These are phyloP conservation scores for Diversispora eburnea DNA, from an alignment of 192 early-diverging fungal species.

Conservation along the genomic window DNA sequence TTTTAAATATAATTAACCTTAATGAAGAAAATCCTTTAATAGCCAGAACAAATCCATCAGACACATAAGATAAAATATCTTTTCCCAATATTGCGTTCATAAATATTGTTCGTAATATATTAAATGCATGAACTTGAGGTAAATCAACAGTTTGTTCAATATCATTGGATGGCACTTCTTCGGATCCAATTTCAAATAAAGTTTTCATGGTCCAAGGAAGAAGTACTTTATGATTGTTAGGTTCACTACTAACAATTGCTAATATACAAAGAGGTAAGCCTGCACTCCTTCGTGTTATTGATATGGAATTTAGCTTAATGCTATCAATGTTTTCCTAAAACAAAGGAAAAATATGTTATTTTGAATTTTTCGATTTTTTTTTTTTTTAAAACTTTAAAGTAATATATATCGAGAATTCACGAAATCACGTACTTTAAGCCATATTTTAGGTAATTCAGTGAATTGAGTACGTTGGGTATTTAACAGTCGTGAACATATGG, in stretches of 20 bases:
- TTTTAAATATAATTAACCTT: conserved; percentile 28
- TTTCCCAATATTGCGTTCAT: conserved; percentile 76
- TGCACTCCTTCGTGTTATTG: conserved; percentile 88
- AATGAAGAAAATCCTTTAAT: conserved; percentile 78
- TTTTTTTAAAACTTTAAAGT: no score
- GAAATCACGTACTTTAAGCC: conserved; percentile 51
- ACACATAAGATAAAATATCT: conserved; percentile 70
- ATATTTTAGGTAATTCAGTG: conserved; percentile 55
- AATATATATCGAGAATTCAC: not conserved
- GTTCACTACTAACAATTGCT: conserved; percentile 71
- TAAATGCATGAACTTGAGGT: conserved; percentile 92
- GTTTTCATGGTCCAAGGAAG: conserved; percentile 65
- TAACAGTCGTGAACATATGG: conserved; percentile 66
- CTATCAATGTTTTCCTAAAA: conserved; percentile 63
- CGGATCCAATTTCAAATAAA: conserved; percentile 60
- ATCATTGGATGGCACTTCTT: conserved; percentile 26
- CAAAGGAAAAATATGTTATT: not conserved
- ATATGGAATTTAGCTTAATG: conserved; percentile 70
- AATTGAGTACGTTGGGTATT: conserved; percentile 50
- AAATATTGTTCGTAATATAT: conserved; percentile 80
- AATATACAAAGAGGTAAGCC: conserved; percentile 86
- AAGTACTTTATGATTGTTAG: conserved; percentile 54
- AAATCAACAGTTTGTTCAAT: conserved; percentile 71
- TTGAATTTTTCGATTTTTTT: no score
- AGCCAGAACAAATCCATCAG: conserved; percentile 71